Evolutionary conservation across 495 filamentous ascomycete species (phyloP).

Genomic region (Aspergillus asperescens): DNA sequence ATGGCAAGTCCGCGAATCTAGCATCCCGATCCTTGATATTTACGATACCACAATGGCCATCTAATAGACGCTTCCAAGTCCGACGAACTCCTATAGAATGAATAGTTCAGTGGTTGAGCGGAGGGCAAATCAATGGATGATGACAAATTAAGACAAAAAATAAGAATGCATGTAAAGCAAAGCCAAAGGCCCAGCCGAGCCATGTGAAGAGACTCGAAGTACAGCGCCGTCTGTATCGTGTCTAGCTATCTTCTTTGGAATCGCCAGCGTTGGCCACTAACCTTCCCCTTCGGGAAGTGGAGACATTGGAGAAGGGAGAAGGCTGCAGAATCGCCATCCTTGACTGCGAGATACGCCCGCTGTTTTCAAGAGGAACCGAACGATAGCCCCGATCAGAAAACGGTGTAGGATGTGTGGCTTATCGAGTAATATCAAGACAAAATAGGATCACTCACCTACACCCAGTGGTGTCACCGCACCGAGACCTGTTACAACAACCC

Average conservation of each 20-base stretch:
- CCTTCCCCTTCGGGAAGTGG: slow-evolving; percentile 26
- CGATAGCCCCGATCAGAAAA: too few species aligned
- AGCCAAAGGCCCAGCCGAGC: background rate
- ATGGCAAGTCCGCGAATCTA: slow-evolving; percentile 64
- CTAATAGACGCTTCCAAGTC: slow-evolving; percentile 77
- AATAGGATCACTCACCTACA: slow-evolving; percentile 51
- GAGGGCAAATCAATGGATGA: background rate
- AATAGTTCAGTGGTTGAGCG: background rate
- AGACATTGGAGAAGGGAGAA: slow-evolving; percentile 12
- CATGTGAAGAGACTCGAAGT: background rate
- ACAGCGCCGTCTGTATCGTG: slow-evolving; percentile 4
- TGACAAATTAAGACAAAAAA: slow-evolving; percentile 1
- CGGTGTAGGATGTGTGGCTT: background rate
- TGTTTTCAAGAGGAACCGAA: background rate
- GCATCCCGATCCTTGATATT: slow-evolving; percentile 56
- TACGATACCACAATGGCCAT: slow-evolving; percentile 72
- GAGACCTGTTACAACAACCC: slow-evolving; percentile 91
- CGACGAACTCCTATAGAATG: slow-evolving; percentile 54
- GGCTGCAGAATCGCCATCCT: slow-evolving; percentile 7
- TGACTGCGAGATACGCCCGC: background rate
- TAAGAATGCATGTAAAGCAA: background rate
- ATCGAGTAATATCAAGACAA: background rate
- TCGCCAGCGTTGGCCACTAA: slow-evolving; percentile 2
- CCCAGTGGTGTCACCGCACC: slow-evolving; percentile 89
- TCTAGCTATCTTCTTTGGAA: slow-evolving; percentile 19